These are phyloP conservation scores for Vigna hirtella DNA, from an alignment of 306 rosid species.

Conservation along the genomic window DNA sequence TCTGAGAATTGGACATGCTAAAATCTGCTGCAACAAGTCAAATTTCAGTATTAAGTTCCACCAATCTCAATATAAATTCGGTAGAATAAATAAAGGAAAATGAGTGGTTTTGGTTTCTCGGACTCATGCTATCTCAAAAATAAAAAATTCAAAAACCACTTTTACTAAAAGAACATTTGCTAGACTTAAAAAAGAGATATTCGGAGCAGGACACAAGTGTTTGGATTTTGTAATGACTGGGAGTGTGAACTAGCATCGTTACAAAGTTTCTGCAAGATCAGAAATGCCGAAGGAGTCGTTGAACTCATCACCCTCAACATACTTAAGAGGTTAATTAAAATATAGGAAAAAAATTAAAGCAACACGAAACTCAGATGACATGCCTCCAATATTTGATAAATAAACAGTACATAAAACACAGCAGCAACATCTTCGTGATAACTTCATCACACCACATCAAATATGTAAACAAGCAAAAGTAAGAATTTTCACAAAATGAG, in stretches of 20 bases:
- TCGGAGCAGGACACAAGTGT: slow-evolving; percentile 15
- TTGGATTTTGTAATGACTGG: slow-evolving; percentile 27
- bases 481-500: slow-evolving; percentile 13
- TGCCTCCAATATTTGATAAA: not conserved
- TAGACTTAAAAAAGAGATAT: slow-evolving; percentile 11
- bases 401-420: slow-evolving; percentile 15
- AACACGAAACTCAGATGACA: not conserved
- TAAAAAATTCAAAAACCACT: slow-evolving; percentile 26
- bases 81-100: slow-evolving; percentile 9
- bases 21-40: slow-evolving; percentile 68
- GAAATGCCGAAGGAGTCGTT: not conserved
- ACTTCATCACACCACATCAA: not conserved
- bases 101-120: slow-evolving; percentile 8
- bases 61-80: slow-evolving; percentile 19
- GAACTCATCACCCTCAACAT: slow-evolving; percentile 4
- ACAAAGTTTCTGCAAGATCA: not conserved
- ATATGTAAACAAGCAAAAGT: not conserved
- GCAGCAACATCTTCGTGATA: slow-evolving; percentile 19
- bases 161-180: slow-evolving; percentile 14
- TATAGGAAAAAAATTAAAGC: not conserved
- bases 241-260: slow-evolving; percentile 23
- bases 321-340: slow-evolving; percentile 15
- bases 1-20: slow-evolving; percentile 75
- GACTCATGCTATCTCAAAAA: slow-evolving; percentile 24
- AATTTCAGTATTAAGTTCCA: slow-evolving; percentile 24